Conservation (phyloP, 306 rosid genomes). For the Inga oerstediana region DNA sequence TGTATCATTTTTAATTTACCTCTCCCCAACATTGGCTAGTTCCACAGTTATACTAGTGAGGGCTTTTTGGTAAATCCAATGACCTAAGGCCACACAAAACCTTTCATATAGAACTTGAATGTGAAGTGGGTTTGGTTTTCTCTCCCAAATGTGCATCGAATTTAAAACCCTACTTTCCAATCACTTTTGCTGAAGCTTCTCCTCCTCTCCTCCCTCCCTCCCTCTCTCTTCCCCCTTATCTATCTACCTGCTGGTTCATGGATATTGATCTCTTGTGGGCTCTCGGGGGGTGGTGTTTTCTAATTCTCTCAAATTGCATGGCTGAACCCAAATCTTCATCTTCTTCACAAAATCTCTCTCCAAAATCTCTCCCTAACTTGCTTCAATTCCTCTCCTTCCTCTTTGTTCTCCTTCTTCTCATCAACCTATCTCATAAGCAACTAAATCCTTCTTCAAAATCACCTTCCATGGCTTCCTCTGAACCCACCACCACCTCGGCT, state of each 20-base stretch:
- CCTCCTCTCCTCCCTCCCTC: conserved; percentile 18
- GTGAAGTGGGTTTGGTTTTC: conserved; percentile 49
- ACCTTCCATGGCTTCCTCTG: conserved; percentile 46
- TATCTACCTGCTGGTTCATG: conserved; percentile 68
- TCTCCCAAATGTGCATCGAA: conserved; percentile 60
- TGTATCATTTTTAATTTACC: not conserved
- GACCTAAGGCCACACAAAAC: conserved; percentile 28
- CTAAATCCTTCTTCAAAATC: conserved; percentile 43
- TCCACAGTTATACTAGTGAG: conserved; percentile 25
- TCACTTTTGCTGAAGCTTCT: conserved; percentile 87
- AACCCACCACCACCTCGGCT: not conserved
- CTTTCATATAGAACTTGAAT: conserved; percentile 59
- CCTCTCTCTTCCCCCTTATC: conserved; percentile 6
- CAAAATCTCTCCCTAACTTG: conserved; percentile 46
- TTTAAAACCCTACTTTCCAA: conserved; percentile 67
- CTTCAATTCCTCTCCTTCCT: conserved; percentile 56
- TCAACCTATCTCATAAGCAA: conserved; percentile 44
- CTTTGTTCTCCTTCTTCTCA: conserved; percentile 67
- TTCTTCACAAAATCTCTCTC: conserved; percentile 43
- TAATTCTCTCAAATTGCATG: conserved; percentile 86
- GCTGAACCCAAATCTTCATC: conserved; percentile 69
- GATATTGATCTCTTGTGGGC: conserved; percentile 98
- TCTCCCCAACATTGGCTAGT: not conserved
- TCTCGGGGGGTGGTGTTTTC: conserved; percentile 94
- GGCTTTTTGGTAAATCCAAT: conserved; percentile 49